phyloP scores from a whole-genome alignment of 306 rosid species.

The Fragaria ananassa region DNA sequence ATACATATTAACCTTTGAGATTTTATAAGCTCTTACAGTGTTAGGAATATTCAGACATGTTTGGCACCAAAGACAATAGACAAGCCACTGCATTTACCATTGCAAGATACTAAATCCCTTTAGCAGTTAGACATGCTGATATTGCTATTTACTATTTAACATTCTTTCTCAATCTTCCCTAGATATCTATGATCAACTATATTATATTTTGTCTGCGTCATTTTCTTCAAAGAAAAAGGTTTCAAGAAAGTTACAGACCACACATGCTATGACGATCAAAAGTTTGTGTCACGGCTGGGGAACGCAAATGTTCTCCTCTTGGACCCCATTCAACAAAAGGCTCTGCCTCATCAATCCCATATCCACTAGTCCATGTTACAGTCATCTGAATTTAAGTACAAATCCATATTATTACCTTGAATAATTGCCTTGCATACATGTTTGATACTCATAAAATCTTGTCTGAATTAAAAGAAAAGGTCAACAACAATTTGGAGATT shows the following conservation, averaged over 20 bases:
- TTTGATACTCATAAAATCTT: neutral
- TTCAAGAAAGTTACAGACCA: slow-evolving; percentile 32
- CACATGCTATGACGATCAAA: slow-evolving; percentile 71
- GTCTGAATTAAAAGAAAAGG: neutral
- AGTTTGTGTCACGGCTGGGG: slow-evolving; percentile 76
- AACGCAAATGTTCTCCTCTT: slow-evolving; percentile 32
- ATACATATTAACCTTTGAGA: neutral
- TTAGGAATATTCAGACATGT: neutral
- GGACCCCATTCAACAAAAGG: slow-evolving; percentile 80
- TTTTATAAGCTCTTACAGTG: neutral
- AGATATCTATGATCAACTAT: neutral
- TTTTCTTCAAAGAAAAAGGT: neutral
- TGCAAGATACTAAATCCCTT: neutral
- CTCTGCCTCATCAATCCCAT: slow-evolving; percentile 57
- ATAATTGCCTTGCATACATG: neutral
- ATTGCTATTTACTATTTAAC: neutral
- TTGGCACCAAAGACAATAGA: neutral
- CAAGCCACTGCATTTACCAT: neutral
- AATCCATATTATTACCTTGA: slow-evolving; percentile 15
- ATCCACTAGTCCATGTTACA: slow-evolving; percentile 91
- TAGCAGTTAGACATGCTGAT: neutral
- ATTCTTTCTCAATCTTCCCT: neutral
- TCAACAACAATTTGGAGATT: neutral
- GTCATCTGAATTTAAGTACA: slow-evolving; percentile 48
- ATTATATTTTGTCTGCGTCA: neutral